phyloP scores from a whole-genome alignment of 176 grass and related monocot species.

The Neostapfia colusana region DNA sequence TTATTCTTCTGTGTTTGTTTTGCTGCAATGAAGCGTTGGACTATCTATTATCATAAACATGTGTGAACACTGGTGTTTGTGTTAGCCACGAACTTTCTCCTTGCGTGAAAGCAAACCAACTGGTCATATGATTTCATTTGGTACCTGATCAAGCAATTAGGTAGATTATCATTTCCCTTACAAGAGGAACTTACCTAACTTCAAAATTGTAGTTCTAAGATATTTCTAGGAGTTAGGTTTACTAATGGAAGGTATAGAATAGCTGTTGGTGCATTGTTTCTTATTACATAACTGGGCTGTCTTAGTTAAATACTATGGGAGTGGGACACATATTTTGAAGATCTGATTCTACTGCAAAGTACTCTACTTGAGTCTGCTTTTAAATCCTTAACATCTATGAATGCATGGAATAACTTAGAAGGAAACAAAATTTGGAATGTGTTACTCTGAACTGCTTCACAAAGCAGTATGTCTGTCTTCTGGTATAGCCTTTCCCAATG shows the following conservation, averaged over 20 bases:
- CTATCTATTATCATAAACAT: conserved; percentile 20
- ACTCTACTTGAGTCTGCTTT: neutral
- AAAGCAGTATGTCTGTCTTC: conserved; percentile 16
- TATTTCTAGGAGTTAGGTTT: neutral
- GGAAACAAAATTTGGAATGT: neutral
- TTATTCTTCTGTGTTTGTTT: conserved; percentile 16
- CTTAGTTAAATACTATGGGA: conserved; percentile 13
- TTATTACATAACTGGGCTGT: neutral
- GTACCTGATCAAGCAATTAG: neutral
- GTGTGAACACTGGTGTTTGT: conserved; percentile 14
- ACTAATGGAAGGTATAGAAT: neutral
- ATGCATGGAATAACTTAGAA: conserved; percentile 3
- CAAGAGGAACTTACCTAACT: neutral
- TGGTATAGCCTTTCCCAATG: neutral
- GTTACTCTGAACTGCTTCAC: conserved; percentile 7
- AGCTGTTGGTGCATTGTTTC: neutral
- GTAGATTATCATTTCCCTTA: neutral
- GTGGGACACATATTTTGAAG: neutral
- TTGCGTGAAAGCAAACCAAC: neutral
- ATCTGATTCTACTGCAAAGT: neutral
- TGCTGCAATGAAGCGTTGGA: conserved; percentile 4
- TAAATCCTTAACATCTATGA: neutral
- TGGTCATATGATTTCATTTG: conserved; percentile 11
- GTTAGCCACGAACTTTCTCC: neutral
- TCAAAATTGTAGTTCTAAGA: neutral